Evolutionary conservation across 768 basidiomycete species (phyloP).

Genomic region (Rhizopogon salebrosus): DNA sequence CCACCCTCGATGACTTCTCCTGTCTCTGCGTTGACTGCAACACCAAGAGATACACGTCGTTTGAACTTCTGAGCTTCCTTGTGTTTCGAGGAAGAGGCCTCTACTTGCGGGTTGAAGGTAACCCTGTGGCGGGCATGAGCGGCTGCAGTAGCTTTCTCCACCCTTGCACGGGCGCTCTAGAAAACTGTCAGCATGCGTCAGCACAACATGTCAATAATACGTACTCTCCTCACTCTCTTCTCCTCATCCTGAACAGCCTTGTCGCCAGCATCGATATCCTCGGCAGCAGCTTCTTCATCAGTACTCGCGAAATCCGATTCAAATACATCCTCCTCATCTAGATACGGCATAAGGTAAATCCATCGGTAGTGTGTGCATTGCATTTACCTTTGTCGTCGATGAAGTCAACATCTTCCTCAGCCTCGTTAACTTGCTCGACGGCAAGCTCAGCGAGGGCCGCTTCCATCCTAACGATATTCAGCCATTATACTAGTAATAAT

Average conservation of each 20-base stretch:
- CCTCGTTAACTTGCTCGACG: constrained; percentile 46
- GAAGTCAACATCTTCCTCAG: constrained; percentile 75
- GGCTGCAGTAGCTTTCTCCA: constrained; percentile 59
- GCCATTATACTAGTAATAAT: not conserved
- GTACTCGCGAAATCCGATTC: constrained; percentile 85
- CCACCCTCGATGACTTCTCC: constrained; percentile 45
- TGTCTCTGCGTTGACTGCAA: constrained; percentile 53
- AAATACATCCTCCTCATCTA: constrained; percentile 80
- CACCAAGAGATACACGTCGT: constrained; percentile 51
- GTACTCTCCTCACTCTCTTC: constrained; percentile 30
- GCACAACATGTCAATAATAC: not conserved
- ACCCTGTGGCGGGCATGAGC: constrained; percentile 64
- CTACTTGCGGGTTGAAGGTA: constrained; percentile 59
- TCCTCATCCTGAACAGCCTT: constrained; percentile 58
- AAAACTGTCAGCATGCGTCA: not conserved
- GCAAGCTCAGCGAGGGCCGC: constrained; percentile 60
- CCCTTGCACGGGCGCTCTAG: constrained; percentile 49
- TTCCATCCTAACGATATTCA: constrained; percentile 53
- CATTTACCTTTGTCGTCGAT: constrained; percentile 52
- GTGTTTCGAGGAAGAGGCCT: constrained; percentile 24
- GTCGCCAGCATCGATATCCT: constrained; percentile 53
- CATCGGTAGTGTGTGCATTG: not conserved
- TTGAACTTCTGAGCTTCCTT: constrained; percentile 23
- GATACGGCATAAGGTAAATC: not conserved
- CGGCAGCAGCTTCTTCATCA: constrained; percentile 58